phyloP scores from a whole-genome alignment of 768 basidiomycete genomes.

The Termitomyces sp. region DNA sequence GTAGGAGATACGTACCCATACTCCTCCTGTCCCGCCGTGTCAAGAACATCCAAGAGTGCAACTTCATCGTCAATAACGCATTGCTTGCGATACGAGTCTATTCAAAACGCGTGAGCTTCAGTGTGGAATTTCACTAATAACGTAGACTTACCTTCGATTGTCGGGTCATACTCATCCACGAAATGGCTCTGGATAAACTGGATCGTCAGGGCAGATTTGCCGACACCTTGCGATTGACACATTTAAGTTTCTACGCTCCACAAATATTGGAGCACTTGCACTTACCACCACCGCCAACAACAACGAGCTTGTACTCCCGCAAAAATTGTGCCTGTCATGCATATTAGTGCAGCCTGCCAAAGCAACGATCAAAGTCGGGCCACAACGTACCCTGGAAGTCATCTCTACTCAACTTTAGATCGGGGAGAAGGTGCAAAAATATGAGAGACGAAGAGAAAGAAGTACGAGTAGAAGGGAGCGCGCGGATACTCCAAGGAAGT shows the following conservation, averaged over 20 bases:
- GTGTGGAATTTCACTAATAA: background rate
- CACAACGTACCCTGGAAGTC: constrained; percentile 31
- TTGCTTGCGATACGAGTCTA: constrained; percentile 96
- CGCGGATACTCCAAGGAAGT: constrained; percentile 7
- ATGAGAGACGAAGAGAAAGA: constrained; percentile 1
- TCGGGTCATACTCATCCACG: constrained; percentile 91
- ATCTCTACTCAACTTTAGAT: constrained; percentile 17
- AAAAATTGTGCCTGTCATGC: constrained; percentile 73
- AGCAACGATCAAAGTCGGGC: background rate
- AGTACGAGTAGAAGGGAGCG: constrained; percentile 6
- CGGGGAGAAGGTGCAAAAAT: background rate
- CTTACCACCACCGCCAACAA: constrained; percentile 95
- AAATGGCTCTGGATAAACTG: constrained; percentile 97
- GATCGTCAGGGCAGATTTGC: constrained; percentile 89
- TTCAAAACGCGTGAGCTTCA: background rate
- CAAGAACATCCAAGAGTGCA: constrained; percentile 93
- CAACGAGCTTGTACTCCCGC: constrained; percentile 97
- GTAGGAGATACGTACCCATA: constrained; percentile 67
- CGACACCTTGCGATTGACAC: constrained; percentile 31
- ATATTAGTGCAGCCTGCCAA: constrained; percentile 6
- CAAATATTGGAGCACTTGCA: constrained; percentile 7
- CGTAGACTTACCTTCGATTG: constrained; percentile 71
- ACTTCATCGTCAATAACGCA: constrained; percentile 98
- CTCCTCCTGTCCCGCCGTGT: constrained; percentile 98
- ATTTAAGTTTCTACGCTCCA: background rate